Percentiles rank a stretch among this genome's conserved stretches.
Evolutionary conservation across 495 filamentous ascomycete species (phyloP).

Genomic region (Hypoxylon crocopeplum): DNA sequence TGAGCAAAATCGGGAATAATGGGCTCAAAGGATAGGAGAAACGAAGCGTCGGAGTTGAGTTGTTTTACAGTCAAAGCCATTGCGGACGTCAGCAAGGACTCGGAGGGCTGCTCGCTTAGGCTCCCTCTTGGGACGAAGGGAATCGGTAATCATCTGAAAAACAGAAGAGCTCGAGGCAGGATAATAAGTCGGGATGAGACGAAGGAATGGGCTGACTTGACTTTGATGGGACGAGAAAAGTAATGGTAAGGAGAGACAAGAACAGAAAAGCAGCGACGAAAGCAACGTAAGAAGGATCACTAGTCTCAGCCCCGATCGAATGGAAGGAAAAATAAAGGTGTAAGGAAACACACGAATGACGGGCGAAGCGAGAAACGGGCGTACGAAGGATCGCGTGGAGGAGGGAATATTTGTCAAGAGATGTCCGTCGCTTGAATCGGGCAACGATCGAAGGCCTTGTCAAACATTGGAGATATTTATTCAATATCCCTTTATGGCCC

Average conservation of each 20-base stretch:
- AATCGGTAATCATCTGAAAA: slow-evolving; percentile 20
- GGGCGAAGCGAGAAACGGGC: slow-evolving; percentile 23
- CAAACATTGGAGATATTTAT: slow-evolving; percentile 18
- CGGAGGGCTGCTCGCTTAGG: slow-evolving; percentile 2
- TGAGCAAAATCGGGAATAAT: slow-evolving; percentile 40
- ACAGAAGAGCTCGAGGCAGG: slow-evolving; percentile 2
- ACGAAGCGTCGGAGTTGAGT: slow-evolving; percentile 74
- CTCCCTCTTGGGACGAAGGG: slow-evolving; percentile 18
- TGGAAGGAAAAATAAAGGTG: not conserved
- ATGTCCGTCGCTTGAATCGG: slow-evolving; percentile 5
- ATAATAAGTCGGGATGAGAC: not conserved
- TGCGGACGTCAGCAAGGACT: not conserved
- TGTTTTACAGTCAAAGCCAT: slow-evolving; percentile 70
- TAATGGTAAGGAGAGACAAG: not conserved
- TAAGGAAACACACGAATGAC: slow-evolving; percentile 7
- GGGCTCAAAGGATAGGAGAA: slow-evolving; percentile 69
- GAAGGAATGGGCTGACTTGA: slow-evolving; percentile 4
- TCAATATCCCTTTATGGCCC: too few species aligned
- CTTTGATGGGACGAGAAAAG: slow-evolving; percentile 2
- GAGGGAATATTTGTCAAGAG: slow-evolving; percentile 11
- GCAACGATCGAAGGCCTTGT: slow-evolving; percentile 24
- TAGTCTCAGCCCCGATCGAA: slow-evolving; percentile 20
- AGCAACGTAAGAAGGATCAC: slow-evolving; percentile 10
- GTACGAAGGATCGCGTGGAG: slow-evolving; percentile 32
- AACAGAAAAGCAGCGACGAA: slow-evolving; percentile 11